Conservation (phyloP, 2,329 filamentous ascomycete species). For the Leptographium flavum region DNA sequence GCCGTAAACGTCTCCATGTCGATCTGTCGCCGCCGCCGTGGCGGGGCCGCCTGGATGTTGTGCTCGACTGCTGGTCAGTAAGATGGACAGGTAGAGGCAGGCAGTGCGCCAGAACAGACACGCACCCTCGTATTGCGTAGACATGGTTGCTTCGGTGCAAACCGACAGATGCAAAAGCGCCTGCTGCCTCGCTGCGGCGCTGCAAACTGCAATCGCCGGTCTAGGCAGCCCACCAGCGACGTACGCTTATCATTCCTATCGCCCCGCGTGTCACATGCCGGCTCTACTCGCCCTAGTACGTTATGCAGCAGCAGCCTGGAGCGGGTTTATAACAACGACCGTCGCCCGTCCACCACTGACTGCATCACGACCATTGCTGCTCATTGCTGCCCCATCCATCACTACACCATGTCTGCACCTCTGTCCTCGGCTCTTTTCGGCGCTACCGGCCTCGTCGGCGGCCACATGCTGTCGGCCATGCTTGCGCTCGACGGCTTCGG, state of each 20-base stretch:
- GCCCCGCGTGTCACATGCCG: background rate
- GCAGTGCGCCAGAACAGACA: too few relatives aligned
- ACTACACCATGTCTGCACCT: background rate
- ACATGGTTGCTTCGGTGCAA: slow-evolving; percentile 23
- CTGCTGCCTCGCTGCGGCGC: background rate
- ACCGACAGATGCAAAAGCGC: background rate
- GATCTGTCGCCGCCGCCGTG: slow-evolving; percentile 34
- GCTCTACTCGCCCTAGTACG: background rate
- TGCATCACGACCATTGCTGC: too few relatives aligned
- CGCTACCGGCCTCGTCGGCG: slow-evolving; percentile 55
- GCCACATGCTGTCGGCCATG: slow-evolving; percentile 56
- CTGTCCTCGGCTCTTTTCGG: slow-evolving; percentile 35
- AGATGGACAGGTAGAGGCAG: too few relatives aligned
- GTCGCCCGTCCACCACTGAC: too few relatives aligned
- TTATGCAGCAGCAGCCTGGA: background rate
- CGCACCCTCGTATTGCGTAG: slow-evolving; percentile 45
- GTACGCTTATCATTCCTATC: background rate
- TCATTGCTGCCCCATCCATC: background rate
- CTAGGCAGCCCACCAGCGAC: too few relatives aligned
- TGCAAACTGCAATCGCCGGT: too few relatives aligned
- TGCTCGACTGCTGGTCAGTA: slow-evolving; percentile 39
- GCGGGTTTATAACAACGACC: too few relatives aligned
- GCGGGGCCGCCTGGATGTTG: slow-evolving; percentile 35
- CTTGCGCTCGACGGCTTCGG: slow-evolving; percentile 37
- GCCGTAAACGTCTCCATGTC: slow-evolving; percentile 51